Evolutionary conservation across 176 grass and related monocot genomes (phyloP).

Genomic region (Ensete glaucum): DNA sequence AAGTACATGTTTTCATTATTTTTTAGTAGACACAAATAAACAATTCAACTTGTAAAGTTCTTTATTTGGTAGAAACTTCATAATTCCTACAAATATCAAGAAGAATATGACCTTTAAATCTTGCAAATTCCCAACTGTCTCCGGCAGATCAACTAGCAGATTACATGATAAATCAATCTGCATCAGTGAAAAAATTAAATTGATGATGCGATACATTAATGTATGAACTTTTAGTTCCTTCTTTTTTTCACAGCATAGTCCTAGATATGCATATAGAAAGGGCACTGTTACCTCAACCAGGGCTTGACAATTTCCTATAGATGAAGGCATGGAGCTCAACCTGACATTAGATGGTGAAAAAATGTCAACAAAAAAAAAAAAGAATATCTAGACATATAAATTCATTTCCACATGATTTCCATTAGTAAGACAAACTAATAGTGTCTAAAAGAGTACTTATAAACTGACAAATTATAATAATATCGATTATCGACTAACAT

Average conservation of each 20-base stretch:
- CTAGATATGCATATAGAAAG: conserved; percentile 5
- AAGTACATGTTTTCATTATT: background rate
- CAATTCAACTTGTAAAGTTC: background rate
- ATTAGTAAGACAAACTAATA: background rate
- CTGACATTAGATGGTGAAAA: conserved; percentile 35
- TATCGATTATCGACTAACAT: too few relatives aligned
- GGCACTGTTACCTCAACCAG: conserved; percentile 44
- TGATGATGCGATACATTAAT: conserved; percentile 12
- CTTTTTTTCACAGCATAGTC: background rate
- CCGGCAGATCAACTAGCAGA: conserved; percentile 65
- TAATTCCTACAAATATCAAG: background rate
- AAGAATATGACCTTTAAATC: conserved; percentile 65
- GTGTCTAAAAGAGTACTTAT: background rate
- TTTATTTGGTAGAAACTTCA: background rate
- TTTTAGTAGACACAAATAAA: background rate
- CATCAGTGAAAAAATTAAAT: conserved; percentile 20
- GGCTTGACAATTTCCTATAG: conserved; percentile 70
- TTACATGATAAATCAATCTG: conserved; percentile 83
- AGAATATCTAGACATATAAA: background rate
- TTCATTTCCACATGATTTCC: background rate
- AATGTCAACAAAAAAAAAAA: conserved; percentile 9
- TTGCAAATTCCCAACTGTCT: conserved; percentile 53
- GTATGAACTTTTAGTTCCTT: background rate
- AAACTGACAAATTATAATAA: too few relatives aligned
- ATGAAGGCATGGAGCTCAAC: conserved; percentile 62